phyloP scores from a whole-genome alignment of 805 yeast genomes.

The Torulaspora gathmanii region DNA sequence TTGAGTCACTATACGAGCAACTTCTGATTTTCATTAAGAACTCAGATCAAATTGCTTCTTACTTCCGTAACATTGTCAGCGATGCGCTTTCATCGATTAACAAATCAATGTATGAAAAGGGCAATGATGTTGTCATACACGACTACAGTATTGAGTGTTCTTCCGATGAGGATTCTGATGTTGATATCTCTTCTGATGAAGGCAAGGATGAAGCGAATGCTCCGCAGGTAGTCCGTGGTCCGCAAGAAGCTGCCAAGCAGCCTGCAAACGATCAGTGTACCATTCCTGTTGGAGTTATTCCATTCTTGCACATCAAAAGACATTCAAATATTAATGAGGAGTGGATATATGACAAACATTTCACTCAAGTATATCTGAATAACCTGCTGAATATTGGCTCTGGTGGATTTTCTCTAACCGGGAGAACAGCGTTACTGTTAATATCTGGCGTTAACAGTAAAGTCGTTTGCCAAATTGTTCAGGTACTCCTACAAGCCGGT shows the following conservation, averaged over 20 bases:
- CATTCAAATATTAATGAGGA: slow-evolving; percentile 47
- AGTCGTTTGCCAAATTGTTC: slow-evolving; percentile 37
- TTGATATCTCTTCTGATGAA: not conserved
- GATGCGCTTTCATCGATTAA: slow-evolving; percentile 18
- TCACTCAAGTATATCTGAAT: slow-evolving; percentile 61
- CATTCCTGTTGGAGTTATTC: slow-evolving; percentile 64
- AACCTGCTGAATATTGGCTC: slow-evolving; percentile 86
- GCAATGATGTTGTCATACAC: slow-evolving; percentile 9
- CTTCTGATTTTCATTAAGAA: slow-evolving; percentile 17
- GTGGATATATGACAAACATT: slow-evolving; percentile 65
- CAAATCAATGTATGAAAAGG: slow-evolving; percentile 9
- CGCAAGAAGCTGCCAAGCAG: not conserved
- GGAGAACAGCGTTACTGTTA: slow-evolving; percentile 94
- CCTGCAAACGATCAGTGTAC: slow-evolving; percentile 15
- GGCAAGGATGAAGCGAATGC: not conserved
- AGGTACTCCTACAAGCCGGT: slow-evolving; percentile 80
- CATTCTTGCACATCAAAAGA: slow-evolving; percentile 73
- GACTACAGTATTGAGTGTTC: slow-evolving; percentile 15
- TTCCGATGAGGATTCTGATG: slow-evolving; percentile 13
- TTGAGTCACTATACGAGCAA: slow-evolving; percentile 18
- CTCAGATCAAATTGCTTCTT: slow-evolving; percentile 17
- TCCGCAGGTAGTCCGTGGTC: not conserved
- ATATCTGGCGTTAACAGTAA: slow-evolving; percentile 45
- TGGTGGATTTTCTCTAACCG: slow-evolving; percentile 94
- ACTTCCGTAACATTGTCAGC: slow-evolving; percentile 17